A percentile compares a stretch with the other conserved stretches of the same genome.
phyloP scores from a whole-genome alignment of 768 basidiomycete genomes.

The Pulveroboletus sp. region DNA sequence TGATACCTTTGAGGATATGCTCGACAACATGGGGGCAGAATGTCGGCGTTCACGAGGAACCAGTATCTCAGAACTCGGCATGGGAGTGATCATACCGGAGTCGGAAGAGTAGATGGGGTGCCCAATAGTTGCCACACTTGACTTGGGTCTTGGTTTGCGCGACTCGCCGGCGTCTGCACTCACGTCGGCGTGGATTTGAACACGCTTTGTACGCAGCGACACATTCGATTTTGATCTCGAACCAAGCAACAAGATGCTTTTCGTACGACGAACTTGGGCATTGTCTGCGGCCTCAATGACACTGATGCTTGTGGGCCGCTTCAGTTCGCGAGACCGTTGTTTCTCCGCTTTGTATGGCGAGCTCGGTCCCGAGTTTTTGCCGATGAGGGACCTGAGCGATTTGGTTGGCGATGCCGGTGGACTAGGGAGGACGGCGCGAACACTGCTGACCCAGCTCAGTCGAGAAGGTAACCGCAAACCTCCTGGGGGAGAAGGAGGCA shows the following conservation, averaged over 20 bases:
- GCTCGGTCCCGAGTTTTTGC: background rate
- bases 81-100: background rate
- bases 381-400: slow-evolving; percentile 4
- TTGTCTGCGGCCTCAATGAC: slow-evolving; percentile 30
- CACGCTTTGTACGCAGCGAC: slow-evolving; percentile 24
- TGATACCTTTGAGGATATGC: background rate
- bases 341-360: slow-evolving; percentile 9
- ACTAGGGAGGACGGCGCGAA: slow-evolving; percentile 26
- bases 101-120: slow-evolving; percentile 1
- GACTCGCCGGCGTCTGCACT: slow-evolving; percentile 6
- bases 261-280: slow-evolving; percentile 24
- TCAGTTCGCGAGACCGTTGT: slow-evolving; percentile 9
- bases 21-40: slow-evolving; percentile 25
- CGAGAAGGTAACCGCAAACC: slow-evolving; percentile 30
- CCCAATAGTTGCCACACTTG: slow-evolving; percentile 18
- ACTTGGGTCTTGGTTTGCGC: slow-evolving; percentile 23
- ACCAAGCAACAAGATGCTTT: slow-evolving; percentile 30
- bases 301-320: slow-evolving; percentile 26
- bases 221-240: slow-evolving; percentile 21
- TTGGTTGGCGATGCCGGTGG: slow-evolving; percentile 29
- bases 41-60: slow-evolving; percentile 29
- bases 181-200: slow-evolving; percentile 27
- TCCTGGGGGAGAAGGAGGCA: slow-evolving; percentile 26
- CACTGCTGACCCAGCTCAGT: slow-evolving; percentile 26
- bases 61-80: slow-evolving; percentile 15